Conservation (phyloP, 352 stramenopile genomes). For the Globisporangium okanoganense region DNA sequence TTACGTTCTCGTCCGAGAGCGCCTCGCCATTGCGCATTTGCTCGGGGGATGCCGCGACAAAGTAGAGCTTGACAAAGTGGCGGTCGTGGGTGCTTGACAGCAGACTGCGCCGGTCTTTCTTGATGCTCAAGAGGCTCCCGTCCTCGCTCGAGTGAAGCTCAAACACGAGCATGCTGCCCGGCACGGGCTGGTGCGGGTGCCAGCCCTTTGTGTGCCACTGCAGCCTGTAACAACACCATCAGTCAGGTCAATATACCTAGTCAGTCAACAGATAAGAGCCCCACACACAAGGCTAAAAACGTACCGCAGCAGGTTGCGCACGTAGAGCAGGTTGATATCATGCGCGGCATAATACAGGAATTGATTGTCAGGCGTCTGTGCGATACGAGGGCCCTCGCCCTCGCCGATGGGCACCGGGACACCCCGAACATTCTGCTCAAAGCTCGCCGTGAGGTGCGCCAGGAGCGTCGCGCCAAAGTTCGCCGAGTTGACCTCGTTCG, state of each 20-base stretch:
- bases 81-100: slow-evolving; percentile 18
- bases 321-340: slow-evolving; percentile 79
- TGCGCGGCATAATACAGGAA: slow-evolving; percentile 75
- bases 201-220: slow-evolving; percentile 71
- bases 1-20: slow-evolving; percentile 56
- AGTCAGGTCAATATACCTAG: not conserved
- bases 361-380: slow-evolving; percentile 45
- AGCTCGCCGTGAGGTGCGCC: slow-evolving; percentile 70
- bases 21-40: slow-evolving; percentile 65
- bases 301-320: slow-evolving; percentile 68
- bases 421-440: slow-evolving; percentile 53
- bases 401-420: slow-evolving; percentile 34
- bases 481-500: slow-evolving; percentile 72
- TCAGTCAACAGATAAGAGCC: not conserved
- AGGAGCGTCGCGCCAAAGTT: slow-evolving; percentile 76
- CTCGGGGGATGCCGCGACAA: slow-evolving; percentile 58
- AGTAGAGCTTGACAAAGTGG: slow-evolving; percentile 71
- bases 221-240: slow-evolving; percentile 25
- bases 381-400: slow-evolving; percentile 47
- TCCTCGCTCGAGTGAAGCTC: slow-evolving; percentile 49
- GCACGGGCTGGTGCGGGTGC: slow-evolving; percentile 67
- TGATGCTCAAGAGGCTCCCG: slow-evolving; percentile 18
- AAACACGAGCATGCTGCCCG: slow-evolving; percentile 74
- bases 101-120: slow-evolving; percentile 9
- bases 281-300: not conserved